phyloP scores from a whole-genome alignment of 2,329 filamentous ascomycete genomes.

The Penicillium sp. region DNA sequence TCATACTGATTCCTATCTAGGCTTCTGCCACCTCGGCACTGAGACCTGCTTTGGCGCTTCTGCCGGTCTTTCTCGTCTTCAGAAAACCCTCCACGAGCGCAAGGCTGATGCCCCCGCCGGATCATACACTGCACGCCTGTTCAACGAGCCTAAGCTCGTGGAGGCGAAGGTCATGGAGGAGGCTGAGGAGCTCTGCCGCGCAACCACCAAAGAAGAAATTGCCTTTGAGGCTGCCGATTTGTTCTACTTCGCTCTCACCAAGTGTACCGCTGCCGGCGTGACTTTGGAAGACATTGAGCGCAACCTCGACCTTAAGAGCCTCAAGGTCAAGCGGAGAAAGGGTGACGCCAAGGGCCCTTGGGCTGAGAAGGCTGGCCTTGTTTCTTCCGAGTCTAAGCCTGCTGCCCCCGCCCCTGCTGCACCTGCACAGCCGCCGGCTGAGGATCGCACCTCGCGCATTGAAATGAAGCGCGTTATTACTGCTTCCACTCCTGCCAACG shows the following conservation, averaged over 20 bases:
- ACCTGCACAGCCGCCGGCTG: constrained; percentile 47
- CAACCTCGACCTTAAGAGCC: constrained; percentile 87
- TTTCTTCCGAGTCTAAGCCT: constrained; percentile 23
- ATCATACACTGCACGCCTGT: constrained; percentile 89
- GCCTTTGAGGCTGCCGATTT: constrained; percentile 94
- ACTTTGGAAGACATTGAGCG: constrained; percentile 83
- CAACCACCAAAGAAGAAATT: constrained; percentile 73
- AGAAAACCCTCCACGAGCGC: constrained; percentile 78
- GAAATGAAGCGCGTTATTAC: constrained; percentile 77
- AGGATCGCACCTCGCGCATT: constrained; percentile 58
- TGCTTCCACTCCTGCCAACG: constrained; percentile 56
- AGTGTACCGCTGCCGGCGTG: constrained; percentile 79
- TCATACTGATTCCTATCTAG: constrained; percentile 33
- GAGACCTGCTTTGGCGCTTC: constrained; percentile 88
- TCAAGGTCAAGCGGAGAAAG: constrained; percentile 89
- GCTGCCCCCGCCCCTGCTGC: constrained; percentile 45
- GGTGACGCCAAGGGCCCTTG: constrained; percentile 94
- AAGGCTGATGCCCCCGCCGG: constrained; percentile 78
- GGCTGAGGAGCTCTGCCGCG: constrained; percentile 88
- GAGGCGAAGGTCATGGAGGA: constrained; percentile 98
- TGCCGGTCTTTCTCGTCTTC: constrained; percentile 72
- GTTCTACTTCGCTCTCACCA: constrained; percentile 91
- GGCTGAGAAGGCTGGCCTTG: constrained; percentile 74
- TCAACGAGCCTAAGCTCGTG: constrained; percentile 83
- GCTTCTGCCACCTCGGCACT: constrained; percentile 91